A percentile compares a stretch with the other conserved stretches of the same genome.
phyloP scores from a whole-genome alignment of 2,329 filamentous ascomycete species.

The Ceratocystis papillata region DNA sequence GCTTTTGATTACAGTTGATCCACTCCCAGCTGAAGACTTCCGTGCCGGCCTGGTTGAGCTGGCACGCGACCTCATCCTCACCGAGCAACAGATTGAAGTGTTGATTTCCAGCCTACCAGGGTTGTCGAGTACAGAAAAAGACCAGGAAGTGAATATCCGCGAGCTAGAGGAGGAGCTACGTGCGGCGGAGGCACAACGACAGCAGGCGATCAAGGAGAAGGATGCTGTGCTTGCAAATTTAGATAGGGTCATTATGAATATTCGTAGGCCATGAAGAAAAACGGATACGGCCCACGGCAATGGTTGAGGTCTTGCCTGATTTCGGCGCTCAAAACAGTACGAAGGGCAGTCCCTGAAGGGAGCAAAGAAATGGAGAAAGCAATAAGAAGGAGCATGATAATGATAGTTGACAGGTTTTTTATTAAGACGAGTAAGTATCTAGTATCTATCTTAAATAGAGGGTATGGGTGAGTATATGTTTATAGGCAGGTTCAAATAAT shows the following conservation, averaged over 20 bases:
- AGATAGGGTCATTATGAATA: constrained; percentile 49
- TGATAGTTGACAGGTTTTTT: neutral
- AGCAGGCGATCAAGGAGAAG: constrained; percentile 53
- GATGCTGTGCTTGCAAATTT: constrained; percentile 50
- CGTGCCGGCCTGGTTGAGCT: constrained; percentile 59
- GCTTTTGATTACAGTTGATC: constrained; percentile 40
- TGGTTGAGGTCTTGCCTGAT: neutral
- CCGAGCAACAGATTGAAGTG: constrained; percentile 73
- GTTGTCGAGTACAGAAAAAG: constrained; percentile 63
- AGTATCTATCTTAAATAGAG: neutral
- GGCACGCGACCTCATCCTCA: constrained; percentile 63
- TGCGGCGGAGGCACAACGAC: constrained; percentile 50
- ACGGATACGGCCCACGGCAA: neutral
- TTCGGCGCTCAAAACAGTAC: constrained; percentile 4
- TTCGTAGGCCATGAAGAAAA: constrained; percentile 46
- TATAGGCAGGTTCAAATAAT: neutral
- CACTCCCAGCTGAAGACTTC: constrained; percentile 54
- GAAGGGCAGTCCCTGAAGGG: neutral
- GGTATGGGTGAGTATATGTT: neutral
- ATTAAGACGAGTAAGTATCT: neutral
- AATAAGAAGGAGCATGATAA: neutral
- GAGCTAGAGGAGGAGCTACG: constrained; percentile 56
- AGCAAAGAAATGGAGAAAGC: neutral
- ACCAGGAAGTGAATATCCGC: constrained; percentile 58
- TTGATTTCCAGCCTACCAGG: constrained; percentile 66